Evolutionary conservation across 2,329 filamentous ascomycete species (phyloP), one percentile per base, ranked within the genome.

Genomic region (Setomelanomma holmii): DNA sequence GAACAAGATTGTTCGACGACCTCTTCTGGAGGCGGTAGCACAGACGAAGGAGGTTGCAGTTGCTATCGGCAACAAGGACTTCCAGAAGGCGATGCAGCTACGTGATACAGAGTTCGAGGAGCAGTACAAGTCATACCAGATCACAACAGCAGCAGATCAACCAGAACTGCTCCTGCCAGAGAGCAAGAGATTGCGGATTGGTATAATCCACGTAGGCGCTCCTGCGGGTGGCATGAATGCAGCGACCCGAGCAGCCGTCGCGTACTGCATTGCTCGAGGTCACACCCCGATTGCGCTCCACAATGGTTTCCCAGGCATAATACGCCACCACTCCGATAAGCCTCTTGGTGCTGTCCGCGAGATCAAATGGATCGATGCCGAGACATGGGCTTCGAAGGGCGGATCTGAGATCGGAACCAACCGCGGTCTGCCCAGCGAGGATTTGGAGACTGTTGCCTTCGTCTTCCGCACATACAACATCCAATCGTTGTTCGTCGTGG

Each of bases 141-240:
- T 95, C 73, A 98, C 93, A 0, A 96, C 93, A 11, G 89, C 90
- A 12, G 89, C 91, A 16, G 85, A 91, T 63, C 84, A 93, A 42
- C 86, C 89, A 27, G 80, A 85, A 45, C 79, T 89, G 64, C 77
- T 85, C 46, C 78, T 96, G 19, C 86, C 90, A 0, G 79, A 86
- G 50, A 82, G 88, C 45, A 89, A 93, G 89, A 86, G 88, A 63
- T 92, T 98, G 90, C 88, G 87, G 61, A 90, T 99, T 67, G 95
- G 91, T 42, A 96, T 99, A 69, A 91, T 99, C 76, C 96, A 98
- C 68, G 93, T 98, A 20, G 95, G 95, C 67, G 95, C 95, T 11
- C 95, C 95, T 6, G 95, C 95, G 23, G 95, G 95, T 75, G 95
- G 95, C 67, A 98, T 99, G 90, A 99, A 99, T 76, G 93, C 93